Evolutionary conservation across 805 yeast species (phyloP), one percentile per base, ranked within the genome.

Genomic region (Candida suzukii): DNA sequence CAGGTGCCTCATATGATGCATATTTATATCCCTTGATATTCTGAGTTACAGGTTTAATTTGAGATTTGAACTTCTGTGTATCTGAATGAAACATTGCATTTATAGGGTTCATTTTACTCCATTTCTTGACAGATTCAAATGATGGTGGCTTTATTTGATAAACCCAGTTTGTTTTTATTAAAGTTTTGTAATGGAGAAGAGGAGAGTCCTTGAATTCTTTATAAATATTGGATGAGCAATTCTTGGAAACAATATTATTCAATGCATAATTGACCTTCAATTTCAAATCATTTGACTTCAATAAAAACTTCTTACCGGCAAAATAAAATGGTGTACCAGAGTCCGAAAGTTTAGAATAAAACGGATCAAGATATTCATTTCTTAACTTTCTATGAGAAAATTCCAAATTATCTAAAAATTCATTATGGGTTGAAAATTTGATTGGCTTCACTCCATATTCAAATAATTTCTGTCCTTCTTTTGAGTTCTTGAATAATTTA

Each of bases 271-370:
- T 18, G 16, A 13, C 13, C 9, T 17, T 37, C 6, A 13, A 6
- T 12, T 22, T 25, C 10, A 25, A n/a, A 25, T 35, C 29, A 3
- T 57, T 50, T 0, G 78, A 72, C 12, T 60, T 57, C 1, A 84
- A 58, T 1, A 60, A 63, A 46, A 79, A 78, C 47, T 73, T 76
- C 45, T 71, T 76, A 6, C 88, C 90, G 1, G 90, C 90, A 59
- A 77, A 80, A 1, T 74, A 59, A 41, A 82, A 73, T 0, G 91
- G 80, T 11, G 60, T 57, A 6, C 58, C 51, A 2, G 73, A 62
- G 49, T 86, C 90, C 1, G 58, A 51, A 0, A 65, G 49, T 14
- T 71, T 68, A 22, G 79, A 71, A 49, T 77, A 90, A 48, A 62
- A 77, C 0, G 96, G 95, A 46, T 76, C 83, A 1, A 50, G 43